Evolutionary conservation across 2,329 filamentous ascomycete genomes (phyloP), one percentile per base, ranked within the genome.

Genomic region (Hypoxylon sp.): DNA sequence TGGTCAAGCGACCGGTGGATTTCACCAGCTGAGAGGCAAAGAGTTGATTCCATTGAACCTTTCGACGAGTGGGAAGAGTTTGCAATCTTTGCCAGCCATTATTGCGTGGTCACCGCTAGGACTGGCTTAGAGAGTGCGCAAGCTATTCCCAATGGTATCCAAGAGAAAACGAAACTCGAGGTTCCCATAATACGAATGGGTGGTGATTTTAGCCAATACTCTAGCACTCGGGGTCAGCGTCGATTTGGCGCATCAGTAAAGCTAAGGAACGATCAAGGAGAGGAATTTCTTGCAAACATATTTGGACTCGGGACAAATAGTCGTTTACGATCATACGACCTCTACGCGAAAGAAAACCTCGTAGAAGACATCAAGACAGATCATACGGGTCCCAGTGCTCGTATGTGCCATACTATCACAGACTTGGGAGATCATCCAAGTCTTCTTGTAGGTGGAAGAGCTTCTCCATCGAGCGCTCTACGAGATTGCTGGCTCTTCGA

Each of bases 21-120:
- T 13, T 77, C 76, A 4, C 65, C 78, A 1, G 71, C 77, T 1
- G 79, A 90, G 55, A 81, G 90, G 57, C 73, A 68, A 25, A 73
- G 73, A 7, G 72, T 97, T 9, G 87, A 96, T 61, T 66, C 73
- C 1, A 71, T 91, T 11, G 93, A 97, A 65, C 84, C 88, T 1
- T 97, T 97, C 66, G 93, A 97, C 69, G 92, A 97, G 71, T 96
- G 91, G 91, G 93, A 97, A 70, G 93, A 97, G 64, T 91, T 97
- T 66, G 86, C 88, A 2, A 75, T 96, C 1, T 96, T 95, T 69
- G 84, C 83, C 2, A 85, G 86, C 23, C 92, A 97, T 70, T 96
- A 96, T 70, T 89, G 92, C 61, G 73, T 97, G 31, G 77, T 96
- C 6, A 77, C 84, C 40, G 90, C 90, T 9, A 78, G 74, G 30